Conservation (phyloP, 2,329 filamentous ascomycete species). For the Raffaelea ambrosiae region DNA sequence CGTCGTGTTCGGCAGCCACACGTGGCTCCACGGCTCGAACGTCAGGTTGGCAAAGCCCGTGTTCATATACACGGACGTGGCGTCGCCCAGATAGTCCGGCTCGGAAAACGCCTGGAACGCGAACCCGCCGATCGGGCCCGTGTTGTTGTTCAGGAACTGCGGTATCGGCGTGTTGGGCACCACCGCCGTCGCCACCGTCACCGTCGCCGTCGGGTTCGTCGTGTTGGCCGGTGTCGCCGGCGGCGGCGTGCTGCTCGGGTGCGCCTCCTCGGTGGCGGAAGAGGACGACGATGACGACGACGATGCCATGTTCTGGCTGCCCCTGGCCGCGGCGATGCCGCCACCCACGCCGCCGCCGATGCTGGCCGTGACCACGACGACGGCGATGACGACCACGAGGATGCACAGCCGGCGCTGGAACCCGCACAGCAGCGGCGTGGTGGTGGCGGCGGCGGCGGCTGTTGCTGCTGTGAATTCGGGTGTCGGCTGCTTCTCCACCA, state of each 20-base stretch:
- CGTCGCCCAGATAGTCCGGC: conserved; percentile 15
- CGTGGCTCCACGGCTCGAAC: conserved; percentile 15
- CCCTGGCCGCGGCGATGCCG: conserved; percentile 6
- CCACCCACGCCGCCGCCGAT: conserved; percentile 18
- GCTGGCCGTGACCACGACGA: conserved; percentile 14
- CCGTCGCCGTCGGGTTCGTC: too few relatives aligned
- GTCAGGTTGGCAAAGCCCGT: conserved; percentile 18
- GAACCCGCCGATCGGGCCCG: conserved; percentile 5
- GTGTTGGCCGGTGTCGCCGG: too few relatives aligned
- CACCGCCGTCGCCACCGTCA: too few relatives aligned
- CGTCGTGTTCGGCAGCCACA: conserved; percentile 17
- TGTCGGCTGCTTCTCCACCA: too few relatives aligned
- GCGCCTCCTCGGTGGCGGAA: background rate
- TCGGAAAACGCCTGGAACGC: conserved; percentile 24
- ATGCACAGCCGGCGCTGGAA: background rate
- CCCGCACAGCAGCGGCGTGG: background rate
- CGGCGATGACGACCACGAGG: background rate
- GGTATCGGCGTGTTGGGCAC: too few relatives aligned
- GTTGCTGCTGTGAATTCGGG: background rate
- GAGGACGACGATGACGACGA: background rate
- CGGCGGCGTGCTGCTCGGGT: too few relatives aligned
- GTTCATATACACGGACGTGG: conserved; percentile 15
- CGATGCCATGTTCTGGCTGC: background rate
- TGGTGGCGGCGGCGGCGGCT: background rate
- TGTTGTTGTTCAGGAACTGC: too few relatives aligned